A percentile compares a stretch with the other conserved stretches of the same genome.
Conservation (phyloP, 768 basidiomycete species). For the Russula compacta region DNA sequence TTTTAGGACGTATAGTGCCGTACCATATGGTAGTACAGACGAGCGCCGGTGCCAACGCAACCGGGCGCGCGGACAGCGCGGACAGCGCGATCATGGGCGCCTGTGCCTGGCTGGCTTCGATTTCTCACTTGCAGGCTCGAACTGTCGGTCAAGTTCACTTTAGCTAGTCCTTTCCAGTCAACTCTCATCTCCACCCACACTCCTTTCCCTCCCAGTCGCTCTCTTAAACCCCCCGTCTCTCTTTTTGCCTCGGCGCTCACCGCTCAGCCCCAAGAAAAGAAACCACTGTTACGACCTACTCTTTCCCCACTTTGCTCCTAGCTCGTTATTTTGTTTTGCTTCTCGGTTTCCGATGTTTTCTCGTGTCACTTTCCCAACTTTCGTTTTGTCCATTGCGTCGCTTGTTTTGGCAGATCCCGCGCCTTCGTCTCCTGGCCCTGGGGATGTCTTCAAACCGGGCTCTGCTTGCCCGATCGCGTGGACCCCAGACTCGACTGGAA, state of each 20-base stretch:
- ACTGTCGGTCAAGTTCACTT: no score
- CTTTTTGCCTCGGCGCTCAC: background rate
- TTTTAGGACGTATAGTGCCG: no score
- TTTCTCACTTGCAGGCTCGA: no score
- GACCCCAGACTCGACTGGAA: slow-evolving; percentile 46
- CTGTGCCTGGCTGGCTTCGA: no score
- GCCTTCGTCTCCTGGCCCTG: slow-evolving; percentile 54
- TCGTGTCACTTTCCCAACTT: slow-evolving; percentile 8
- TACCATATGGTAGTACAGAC: no score
- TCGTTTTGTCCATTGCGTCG: slow-evolving; percentile 13
- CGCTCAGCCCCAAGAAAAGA: background rate
- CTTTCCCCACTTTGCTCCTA: background rate
- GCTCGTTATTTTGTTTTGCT: no score
- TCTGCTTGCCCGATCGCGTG: slow-evolving; percentile 47
- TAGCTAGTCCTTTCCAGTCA: no score
- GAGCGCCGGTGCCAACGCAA: no score
- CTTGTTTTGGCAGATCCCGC: slow-evolving; percentile 44
- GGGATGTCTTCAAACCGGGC: slow-evolving; percentile 49
- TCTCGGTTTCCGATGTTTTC: slow-evolving; percentile 1
- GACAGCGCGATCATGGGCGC: no score
- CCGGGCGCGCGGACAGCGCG: no score
- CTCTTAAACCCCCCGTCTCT: background rate
- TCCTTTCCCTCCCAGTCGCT: background rate
- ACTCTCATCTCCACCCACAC: background rate
- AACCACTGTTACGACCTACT: background rate